Percentiles rank a stretch among this genome's conserved stretches.
phyloP scores from a whole-genome alignment of 1,284 basidiomycete species.

The Cutaneotrichosporon mucoides region DNA sequence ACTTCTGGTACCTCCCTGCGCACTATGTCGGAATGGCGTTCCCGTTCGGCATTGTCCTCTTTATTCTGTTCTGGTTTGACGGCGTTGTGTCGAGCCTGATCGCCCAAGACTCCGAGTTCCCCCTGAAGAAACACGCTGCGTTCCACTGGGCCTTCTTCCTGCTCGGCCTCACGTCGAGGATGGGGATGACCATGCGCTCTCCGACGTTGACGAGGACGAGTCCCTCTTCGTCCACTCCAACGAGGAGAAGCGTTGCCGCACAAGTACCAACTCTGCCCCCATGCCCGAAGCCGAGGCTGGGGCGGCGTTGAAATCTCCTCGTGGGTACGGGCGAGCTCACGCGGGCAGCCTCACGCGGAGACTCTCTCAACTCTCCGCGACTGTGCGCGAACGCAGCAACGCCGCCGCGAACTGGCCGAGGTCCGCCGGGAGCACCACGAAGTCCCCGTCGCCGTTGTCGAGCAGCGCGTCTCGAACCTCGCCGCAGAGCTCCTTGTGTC shows the following conservation, averaged over 20 bases:
- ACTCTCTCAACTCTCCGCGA: slow-evolving; percentile 1
- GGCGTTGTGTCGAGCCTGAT: slow-evolving; percentile 63
- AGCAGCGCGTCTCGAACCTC: slow-evolving; percentile 83
- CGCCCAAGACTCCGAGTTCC: slow-evolving; percentile 87
- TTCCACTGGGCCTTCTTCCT: slow-evolving; percentile 81
- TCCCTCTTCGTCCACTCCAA: neutral
- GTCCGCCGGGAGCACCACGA: slow-evolving; percentile 52
- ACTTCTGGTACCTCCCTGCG: slow-evolving; percentile 82
- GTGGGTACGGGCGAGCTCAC: neutral
- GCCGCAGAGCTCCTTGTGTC: slow-evolving; percentile 73
- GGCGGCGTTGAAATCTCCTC: neutral
- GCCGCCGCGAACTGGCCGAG: slow-evolving; percentile 12
- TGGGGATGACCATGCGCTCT: slow-evolving; percentile 23
- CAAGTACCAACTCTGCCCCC: neutral
- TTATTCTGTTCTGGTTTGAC: slow-evolving; percentile 54
- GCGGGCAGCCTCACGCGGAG: slow-evolving; percentile 3
- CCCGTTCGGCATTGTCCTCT: slow-evolving; percentile 53
- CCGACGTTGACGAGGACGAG: slow-evolving; percentile 8
- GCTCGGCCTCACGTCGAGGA: slow-evolving; percentile 80
- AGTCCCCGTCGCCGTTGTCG: slow-evolving; percentile 71
- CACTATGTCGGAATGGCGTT: slow-evolving; percentile 79
- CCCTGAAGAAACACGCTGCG: slow-evolving; percentile 82
- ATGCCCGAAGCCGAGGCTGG: slow-evolving; percentile 2
- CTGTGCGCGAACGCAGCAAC: slow-evolving; percentile 4
- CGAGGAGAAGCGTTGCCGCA: neutral